Percentiles rank a stretch among this genome's conserved stretches.
phyloP scores from a whole-genome alignment of 202 grass and related monocot genomes.

The Zoysia matrella region DNA sequence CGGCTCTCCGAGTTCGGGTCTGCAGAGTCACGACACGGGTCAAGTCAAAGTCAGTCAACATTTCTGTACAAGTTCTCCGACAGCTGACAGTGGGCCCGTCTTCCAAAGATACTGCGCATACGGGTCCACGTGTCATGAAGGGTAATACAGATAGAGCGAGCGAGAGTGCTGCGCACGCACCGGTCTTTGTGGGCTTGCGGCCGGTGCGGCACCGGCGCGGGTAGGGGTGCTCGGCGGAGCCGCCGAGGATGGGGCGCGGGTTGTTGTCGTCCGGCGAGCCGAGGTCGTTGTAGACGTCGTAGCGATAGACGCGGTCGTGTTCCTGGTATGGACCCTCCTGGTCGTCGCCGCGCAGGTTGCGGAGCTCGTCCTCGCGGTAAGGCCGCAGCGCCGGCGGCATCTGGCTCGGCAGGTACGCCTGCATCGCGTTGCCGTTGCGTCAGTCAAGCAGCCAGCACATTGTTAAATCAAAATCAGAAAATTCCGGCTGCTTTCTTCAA shows the following conservation, averaged over 20 bases:
- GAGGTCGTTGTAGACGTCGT: constrained; percentile 84
- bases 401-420: constrained; percentile 71
- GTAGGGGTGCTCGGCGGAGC: constrained; percentile 65
- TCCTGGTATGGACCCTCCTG: constrained; percentile 55
- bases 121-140: neutral
- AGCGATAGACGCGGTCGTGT: constrained; percentile 32
- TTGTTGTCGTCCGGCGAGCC: constrained; percentile 32
- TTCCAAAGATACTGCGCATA: neutral
- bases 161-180: neutral
- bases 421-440: neutral
- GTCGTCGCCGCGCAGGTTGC: constrained; percentile 64
- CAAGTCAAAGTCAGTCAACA: neutral
- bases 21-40: neutral
- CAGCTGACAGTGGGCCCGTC: neutral
- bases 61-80: too few relatives aligned
- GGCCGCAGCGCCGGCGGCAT: constrained; percentile 61
- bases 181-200: constrained; percentile 48
- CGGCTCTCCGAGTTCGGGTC: constrained; percentile 52
- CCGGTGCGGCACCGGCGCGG: constrained; percentile 74
- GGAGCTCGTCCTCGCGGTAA: constrained; percentile 77
- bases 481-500: neutral
- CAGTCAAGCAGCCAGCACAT: neutral
- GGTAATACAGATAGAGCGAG: too few relatives aligned
- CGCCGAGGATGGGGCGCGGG: constrained; percentile 59
- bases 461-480: neutral